Evolutionary conservation across 129 eudicot species (phyloP), one percentile per base, ranked within the genome.

Genomic region (Rutidosis leptorrhynchoides): DNA sequence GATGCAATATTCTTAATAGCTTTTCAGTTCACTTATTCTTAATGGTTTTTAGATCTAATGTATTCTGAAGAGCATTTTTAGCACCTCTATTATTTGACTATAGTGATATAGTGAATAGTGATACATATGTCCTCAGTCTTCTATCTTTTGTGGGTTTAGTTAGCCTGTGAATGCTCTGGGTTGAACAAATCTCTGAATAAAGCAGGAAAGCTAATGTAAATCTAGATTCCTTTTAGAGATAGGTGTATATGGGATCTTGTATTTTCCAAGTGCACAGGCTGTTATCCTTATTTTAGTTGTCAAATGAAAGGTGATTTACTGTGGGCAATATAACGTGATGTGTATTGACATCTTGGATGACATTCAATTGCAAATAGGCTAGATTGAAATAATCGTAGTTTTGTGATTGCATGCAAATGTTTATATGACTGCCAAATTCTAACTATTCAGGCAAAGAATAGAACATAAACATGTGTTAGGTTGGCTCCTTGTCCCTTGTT

Each of bases 41-140:
- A 72, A 33, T 42, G 33, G 42, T 72, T 51, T 21, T 52, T 22
- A 20, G 76, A 71, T 48, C 51, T 71, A 42, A 58, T 60, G 68
- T 70, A 43, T 21, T 35, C 16, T 23, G 9, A 51, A 14, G 52
- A 30, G 52, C 61, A 21, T 71, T 9, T 29, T 21, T 17, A 7
- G 29, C 26, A 22, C 29, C 69, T 21, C 53, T 46, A 29, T 9
- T 70, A 45, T 71, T 14, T 60, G 58, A 49, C 60, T n/a, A 4
- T 6, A 62, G 40, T 11, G n/a, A n/a, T n/a, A n/a, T n/a, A n/a
- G n/a, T n/a, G n/a, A n/a, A 4, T 6, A 62, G 40, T 11, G 51
- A 33, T 33, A 28, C 32, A 12, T 49, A 22, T 24, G 45, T 51
- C 21, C 11, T 62, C n/a, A n/a, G n/a, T n/a, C n/a, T 59, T 45